Conservation (phyloP, 78 protist genomes). For the Creolimax fragrantissima region DNA sequence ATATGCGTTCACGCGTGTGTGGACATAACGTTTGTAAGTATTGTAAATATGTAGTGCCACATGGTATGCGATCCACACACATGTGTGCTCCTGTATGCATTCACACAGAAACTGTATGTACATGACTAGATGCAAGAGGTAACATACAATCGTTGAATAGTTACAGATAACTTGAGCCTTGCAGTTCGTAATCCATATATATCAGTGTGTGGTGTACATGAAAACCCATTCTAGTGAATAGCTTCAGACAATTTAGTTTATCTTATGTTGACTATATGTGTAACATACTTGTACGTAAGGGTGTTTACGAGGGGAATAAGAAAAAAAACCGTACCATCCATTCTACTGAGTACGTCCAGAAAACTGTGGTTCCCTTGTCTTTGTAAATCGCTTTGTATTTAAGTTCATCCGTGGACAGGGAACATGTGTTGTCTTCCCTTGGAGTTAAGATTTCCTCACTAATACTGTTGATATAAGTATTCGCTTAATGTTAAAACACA, state of each 20-base stretch:
- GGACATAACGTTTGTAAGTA: too few species aligned
- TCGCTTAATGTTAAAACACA: too few species aligned
- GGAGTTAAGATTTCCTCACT: neutral
- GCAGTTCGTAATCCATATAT: neutral
- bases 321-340: neutral
- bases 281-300: too few species aligned
- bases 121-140: neutral
- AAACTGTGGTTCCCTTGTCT: neutral
- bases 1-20: too few species aligned
- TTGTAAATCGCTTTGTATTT: neutral
- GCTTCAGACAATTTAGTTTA: neutral
- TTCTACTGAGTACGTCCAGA: slow-evolving; percentile 10
- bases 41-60: neutral
- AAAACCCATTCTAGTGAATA: neutral
- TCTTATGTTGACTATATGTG: too few species aligned
- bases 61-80: neutral
- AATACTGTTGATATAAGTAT: too few species aligned
- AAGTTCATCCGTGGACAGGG: neutral
- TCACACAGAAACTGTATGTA: neutral
- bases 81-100: too few species aligned
- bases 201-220: neutral
- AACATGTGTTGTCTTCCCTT: neutral
- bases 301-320: too few species aligned
- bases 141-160: neutral
- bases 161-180: neutral